These are phyloP conservation scores for Pelargonium exstipulatum DNA, from an alignment of 441 rosid genomes.

Conservation along the genomic window DNA sequence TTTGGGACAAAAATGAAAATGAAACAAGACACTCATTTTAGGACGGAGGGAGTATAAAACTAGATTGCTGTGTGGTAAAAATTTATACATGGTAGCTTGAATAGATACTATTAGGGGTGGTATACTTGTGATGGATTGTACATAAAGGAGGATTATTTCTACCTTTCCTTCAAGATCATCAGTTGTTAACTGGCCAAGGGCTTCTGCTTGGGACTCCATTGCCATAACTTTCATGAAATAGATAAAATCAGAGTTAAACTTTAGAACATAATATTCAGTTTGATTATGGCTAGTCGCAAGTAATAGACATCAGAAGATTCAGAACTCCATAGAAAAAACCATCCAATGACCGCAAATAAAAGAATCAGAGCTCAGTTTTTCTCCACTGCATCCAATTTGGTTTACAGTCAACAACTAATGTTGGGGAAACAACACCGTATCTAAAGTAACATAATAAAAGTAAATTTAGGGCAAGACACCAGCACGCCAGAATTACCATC, in stretches of 20 bases:
- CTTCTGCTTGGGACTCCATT: slow-evolving; percentile 82
- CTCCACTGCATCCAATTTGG: background rate
- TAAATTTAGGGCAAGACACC: background rate
- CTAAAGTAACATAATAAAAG: background rate
- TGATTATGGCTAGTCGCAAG: background rate
- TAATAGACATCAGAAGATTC: no score
- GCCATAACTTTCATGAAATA: slow-evolving; percentile 41
- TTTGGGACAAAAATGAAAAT: no score
- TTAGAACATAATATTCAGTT: slow-evolving; percentile 12
- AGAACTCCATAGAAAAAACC: no score
- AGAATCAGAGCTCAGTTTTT: background rate
- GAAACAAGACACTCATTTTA: no score
- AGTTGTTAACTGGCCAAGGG: slow-evolving; percentile 57
- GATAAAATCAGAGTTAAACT: slow-evolving; percentile 10
- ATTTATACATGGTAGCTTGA: background rate
- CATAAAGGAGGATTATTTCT: slow-evolving; percentile 20
- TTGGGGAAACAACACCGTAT: background rate
- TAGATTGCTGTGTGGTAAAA: background rate
- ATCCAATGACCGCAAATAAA: no score
- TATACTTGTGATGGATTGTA: background rate
- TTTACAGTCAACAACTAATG: background rate
- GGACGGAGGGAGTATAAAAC: slow-evolving; percentile 5
- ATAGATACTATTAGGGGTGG: background rate
- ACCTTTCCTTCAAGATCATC: slow-evolving; percentile 78
- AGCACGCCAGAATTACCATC: background rate